These are phyloP conservation scores for Phytopythium mirpurense DNA, from an alignment of 352 stramenopile species.

Conservation along the genomic window DNA sequence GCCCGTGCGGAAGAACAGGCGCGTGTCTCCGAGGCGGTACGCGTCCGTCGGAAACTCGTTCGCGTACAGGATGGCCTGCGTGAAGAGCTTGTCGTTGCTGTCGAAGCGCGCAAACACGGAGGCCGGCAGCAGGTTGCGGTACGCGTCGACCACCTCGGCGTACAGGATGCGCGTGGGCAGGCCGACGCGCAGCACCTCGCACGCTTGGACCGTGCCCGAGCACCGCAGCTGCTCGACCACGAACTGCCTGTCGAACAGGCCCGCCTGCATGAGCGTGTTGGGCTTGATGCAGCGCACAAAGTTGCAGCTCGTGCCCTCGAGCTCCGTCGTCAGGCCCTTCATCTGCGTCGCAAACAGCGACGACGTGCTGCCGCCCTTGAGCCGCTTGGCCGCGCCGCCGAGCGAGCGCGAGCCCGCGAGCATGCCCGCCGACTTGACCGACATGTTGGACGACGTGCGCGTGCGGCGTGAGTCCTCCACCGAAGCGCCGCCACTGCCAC, in stretches of 20 bases:
- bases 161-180: slow-evolving; percentile 84
- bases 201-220: slow-evolving; percentile 73
- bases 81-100: slow-evolving; percentile 85
- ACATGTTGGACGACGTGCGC: slow-evolving; percentile 40
- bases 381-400: slow-evolving; percentile 37
- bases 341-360: slow-evolving; percentile 83
- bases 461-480: slow-evolving; percentile 12
- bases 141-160: slow-evolving; percentile 79
- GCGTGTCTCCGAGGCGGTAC: slow-evolving; percentile 76
- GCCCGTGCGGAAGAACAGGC: slow-evolving; percentile 81
- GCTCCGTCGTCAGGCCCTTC: slow-evolving; percentile 72
- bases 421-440: slow-evolving; percentile 33
- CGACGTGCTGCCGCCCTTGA: slow-evolving; percentile 64
- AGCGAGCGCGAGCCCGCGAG: slow-evolving; percentile 33
- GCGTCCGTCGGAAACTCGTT: slow-evolving; percentile 72
- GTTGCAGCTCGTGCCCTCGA: slow-evolving; percentile 86
- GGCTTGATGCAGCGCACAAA: slow-evolving; percentile 96
- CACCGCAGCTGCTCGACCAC: slow-evolving; percentile 73
- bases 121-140: slow-evolving; percentile 58
- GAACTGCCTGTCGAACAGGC: slow-evolving; percentile 71
- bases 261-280: slow-evolving; percentile 91
- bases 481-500: not conserved
- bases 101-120: slow-evolving; percentile 70
- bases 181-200: slow-evolving; percentile 74
- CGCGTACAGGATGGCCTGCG: slow-evolving; percentile 71